Evolutionary conservation across 2,329 filamentous ascomycete species (phyloP), one percentile per base, ranked within the genome.

Genomic region (Hymenoscyphus occultus): DNA sequence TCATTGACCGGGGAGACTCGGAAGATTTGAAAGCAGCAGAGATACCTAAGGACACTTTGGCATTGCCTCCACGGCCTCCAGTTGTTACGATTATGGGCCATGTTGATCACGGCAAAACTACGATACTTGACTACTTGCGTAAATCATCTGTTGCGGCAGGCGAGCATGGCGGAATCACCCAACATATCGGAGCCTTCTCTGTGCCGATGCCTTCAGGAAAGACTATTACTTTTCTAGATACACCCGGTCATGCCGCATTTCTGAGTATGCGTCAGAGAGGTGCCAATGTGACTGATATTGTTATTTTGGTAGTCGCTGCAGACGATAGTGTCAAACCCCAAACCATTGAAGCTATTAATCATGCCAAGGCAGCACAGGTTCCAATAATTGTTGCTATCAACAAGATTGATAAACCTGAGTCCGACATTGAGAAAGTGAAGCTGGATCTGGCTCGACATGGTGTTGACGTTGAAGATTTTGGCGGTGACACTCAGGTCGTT

Each of bases 41-140:
- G 1, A 80, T 83, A 32, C 85, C 86, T 9, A 87, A 88, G 72
- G 91, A 94, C 76, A 84, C 81, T 59, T 86, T 90, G 0, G 71
- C 77, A 14, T 78, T 97, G 7, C 92, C 93, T 1, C 78, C 81
- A 40, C 86, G 96, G 16, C 94, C 95, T 7, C 96, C 95, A 0
- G 92, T 99, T 42, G 93, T 99, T 48, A 98, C 96, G 0, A 99
- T 99, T 74, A 99, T 99, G 96, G 95, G 95, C 2, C 95, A 99
- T 70, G 95, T 99, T 72, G 96, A 99, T 76, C 95, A 99, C 76
- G 95, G 95, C 62, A 99, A 99, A 80, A 99, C 95, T 0, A 99
- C 96, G 0, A 88, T 99, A 54, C 82, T 99, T 10, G 95, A 99
- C 76, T 98, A 89, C 79, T 82, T 99, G 56, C 90, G 95, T 45